Percentiles rank a stretch among this genome's conserved stretches.
Evolutionary conservation across 164 flowering plant species (phyloP).

Genomic region (Cinnamomum chago): DNA sequence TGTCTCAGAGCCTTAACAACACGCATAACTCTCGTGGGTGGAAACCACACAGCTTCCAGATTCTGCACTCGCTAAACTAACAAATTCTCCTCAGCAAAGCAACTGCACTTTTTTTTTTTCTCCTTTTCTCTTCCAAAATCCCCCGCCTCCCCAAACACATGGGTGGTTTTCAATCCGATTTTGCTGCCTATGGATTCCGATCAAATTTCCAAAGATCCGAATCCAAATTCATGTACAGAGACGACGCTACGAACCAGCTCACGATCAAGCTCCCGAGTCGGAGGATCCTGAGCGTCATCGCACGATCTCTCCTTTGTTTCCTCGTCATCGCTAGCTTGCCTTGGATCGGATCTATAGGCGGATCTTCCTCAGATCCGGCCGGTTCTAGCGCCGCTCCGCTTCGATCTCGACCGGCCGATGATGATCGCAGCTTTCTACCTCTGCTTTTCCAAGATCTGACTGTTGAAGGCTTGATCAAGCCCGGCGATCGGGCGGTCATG

Average conservation of each 20-base stretch:
- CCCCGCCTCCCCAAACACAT: background rate
- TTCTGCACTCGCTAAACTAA: slow-evolving; percentile 67
- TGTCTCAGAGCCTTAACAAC: slow-evolving; percentile 36
- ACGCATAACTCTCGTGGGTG: slow-evolving; percentile 89
- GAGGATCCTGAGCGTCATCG: slow-evolving; percentile 34
- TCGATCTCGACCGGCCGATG: background rate
- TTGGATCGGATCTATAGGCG: slow-evolving; percentile 17
- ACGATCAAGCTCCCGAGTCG: slow-evolving; percentile 35
- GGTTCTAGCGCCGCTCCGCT: background rate
- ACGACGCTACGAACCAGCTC: slow-evolving; percentile 15
- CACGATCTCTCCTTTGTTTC: slow-evolving; percentile 43
- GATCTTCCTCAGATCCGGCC: background rate
- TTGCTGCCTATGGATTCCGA: background rate
- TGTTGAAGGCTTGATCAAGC: slow-evolving; percentile 43
- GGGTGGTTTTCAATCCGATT: too few relatives aligned
- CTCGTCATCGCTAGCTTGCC: slow-evolving; percentile 43
- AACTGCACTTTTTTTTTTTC: background rate
- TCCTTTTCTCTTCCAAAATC: background rate
- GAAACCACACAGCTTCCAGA: slow-evolving; percentile 91
- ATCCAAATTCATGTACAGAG: background rate
- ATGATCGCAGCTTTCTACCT: slow-evolving; percentile 14
- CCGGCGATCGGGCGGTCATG: slow-evolving; percentile 34
- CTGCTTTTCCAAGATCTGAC: slow-evolving; percentile 45
- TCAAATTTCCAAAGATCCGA: background rate
- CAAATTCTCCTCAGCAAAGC: background rate